Conservation (phyloP, 2,329 filamentous ascomycete genomes). For the Penicillium thymicola region DNA sequence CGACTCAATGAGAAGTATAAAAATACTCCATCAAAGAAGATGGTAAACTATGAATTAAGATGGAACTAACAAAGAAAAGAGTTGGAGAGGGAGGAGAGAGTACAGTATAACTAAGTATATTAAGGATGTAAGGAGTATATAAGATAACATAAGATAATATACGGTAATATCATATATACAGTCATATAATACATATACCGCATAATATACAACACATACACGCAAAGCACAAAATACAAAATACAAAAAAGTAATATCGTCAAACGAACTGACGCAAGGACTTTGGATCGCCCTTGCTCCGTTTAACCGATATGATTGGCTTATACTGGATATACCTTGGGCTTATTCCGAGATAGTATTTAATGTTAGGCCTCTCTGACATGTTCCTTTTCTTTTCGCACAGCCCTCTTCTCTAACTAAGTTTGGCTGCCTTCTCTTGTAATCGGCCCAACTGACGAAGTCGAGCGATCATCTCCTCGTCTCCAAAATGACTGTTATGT, state of each 20-base stretch:
- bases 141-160: neutral
- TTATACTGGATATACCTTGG: conserved; percentile 1
- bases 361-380: neutral
- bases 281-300: conserved; percentile 10
- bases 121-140: neutral
- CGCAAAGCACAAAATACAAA: no score
- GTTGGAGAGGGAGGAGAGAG: neutral
- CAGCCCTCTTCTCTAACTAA: conserved; percentile 26
- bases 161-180: neutral
- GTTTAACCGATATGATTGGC: conserved; percentile 2
- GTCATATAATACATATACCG: no score
- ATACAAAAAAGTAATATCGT: neutral
- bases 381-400: neutral
- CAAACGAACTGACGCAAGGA: conserved; percentile 12
- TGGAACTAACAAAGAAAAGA: neutral
- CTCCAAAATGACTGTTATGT: conserved; percentile 61
- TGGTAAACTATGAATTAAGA: no score
- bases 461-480: conserved; percentile 62
- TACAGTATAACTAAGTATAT: neutral
- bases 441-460: conserved; percentile 57
- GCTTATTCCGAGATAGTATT: neutral
- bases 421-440: conserved; percentile 50
- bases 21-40: neutral
- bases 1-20: neutral
- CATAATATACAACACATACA: no score